Percentiles rank a stretch among this genome's conserved stretches.
Evolutionary conservation across 2,329 filamentous ascomycete species (phyloP).

Genomic region (Akanthomyces uredinophilus): DNA sequence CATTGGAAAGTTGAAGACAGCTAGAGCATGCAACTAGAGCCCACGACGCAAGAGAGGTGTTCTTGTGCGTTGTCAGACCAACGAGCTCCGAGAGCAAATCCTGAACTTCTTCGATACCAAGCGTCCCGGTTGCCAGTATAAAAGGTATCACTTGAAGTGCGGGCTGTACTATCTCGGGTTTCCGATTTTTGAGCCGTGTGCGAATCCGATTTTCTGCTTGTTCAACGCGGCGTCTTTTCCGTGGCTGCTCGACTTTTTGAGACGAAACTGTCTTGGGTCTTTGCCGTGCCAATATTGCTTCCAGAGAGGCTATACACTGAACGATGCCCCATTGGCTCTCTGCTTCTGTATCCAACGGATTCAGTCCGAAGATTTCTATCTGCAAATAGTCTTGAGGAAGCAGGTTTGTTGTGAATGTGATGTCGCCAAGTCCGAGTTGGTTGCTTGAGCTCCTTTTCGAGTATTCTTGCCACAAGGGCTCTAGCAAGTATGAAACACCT

Average conservation of each 20-base stretch:
- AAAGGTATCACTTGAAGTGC: slow-evolving; percentile 56
- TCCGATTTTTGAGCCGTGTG: slow-evolving; percentile 41
- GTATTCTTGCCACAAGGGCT: slow-evolving; percentile 75
- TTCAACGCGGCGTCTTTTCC: slow-evolving; percentile 46
- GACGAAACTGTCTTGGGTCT: slow-evolving; percentile 14
- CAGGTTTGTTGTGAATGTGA: slow-evolving; percentile 51
- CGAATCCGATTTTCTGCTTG: slow-evolving; percentile 41
- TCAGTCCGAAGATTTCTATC: slow-evolving; percentile 48
- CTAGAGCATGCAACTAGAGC: slow-evolving; percentile 73
- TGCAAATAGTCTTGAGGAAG: slow-evolving; percentile 41
- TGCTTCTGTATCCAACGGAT: slow-evolving; percentile 46
- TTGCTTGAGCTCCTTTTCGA: slow-evolving; percentile 63
- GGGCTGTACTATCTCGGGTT: slow-evolving; percentile 42
- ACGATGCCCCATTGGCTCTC: slow-evolving; percentile 58
- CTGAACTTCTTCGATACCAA: slow-evolving; percentile 47
- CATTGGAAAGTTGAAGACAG: slow-evolving; percentile 27
- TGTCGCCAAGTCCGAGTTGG: slow-evolving; percentile 71
- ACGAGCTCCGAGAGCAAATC: slow-evolving; percentile 55
- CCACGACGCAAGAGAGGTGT: slow-evolving; percentile 65
- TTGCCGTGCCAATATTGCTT: slow-evolving; percentile 39
- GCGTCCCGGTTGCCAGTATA: slow-evolving; percentile 41
- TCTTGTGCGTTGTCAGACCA: slow-evolving; percentile 63
- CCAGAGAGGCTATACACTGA: slow-evolving; percentile 54
- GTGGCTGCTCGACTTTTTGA: slow-evolving; percentile 39
- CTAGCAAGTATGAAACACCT: slow-evolving; percentile 60